Base-by-base conservation (phyloP, 164 flowering plant species). In the Paratinospora sagittata region DNA sequence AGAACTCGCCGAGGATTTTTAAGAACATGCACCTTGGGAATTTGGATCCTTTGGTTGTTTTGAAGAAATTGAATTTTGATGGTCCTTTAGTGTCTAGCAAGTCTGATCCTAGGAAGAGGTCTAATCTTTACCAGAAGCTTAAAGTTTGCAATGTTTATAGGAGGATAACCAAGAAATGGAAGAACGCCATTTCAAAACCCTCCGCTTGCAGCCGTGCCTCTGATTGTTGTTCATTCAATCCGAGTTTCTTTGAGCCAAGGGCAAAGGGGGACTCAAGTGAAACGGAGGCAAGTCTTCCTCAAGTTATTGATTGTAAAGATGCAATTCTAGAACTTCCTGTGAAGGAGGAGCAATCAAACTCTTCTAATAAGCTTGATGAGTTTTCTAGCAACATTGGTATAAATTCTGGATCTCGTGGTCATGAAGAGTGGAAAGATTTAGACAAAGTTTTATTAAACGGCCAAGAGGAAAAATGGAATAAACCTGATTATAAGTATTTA, bases 1-100 rank as follows among this genome's bases (percentile, higher is more conserved):
- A 86, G 73, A 77, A 88, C 78, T 87, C 91, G 0, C 85, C 84
- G 0, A 83, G 90, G 75, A 82, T 85, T 71, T 76, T 76, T 7
- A 83, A 71, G 78, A 73, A 73, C 63, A 58, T 67, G 36, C 30
- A 81, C 33, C 65, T 55, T 21, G 34, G 41, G 39, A 76, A 76
- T 68, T 58, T 47, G 3, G 70, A 71, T 16, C 24, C 24, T 67
- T 60, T 75, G 37, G 66, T 37, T 72, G 58, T 60, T 66, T 37
- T 39, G 14, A 75, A 61, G 73, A 60, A 21, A 19, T 0, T 17
- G 52, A 41, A 30, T 0, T 65, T 36, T 69, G 19, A 61, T 65
- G 52, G 37, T 57, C n/a, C 34, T 77, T 61, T 47, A 7, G 60
- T 41, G 17, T 27, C 1, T 63, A 70, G 45, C 41, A 21, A 27